Percentiles rank a stretch among this genome's conserved stretches.
These are phyloP conservation scores for Mycena pura DNA, from an alignment of 768 basidiomycete species.

Conservation along the genomic window DNA sequence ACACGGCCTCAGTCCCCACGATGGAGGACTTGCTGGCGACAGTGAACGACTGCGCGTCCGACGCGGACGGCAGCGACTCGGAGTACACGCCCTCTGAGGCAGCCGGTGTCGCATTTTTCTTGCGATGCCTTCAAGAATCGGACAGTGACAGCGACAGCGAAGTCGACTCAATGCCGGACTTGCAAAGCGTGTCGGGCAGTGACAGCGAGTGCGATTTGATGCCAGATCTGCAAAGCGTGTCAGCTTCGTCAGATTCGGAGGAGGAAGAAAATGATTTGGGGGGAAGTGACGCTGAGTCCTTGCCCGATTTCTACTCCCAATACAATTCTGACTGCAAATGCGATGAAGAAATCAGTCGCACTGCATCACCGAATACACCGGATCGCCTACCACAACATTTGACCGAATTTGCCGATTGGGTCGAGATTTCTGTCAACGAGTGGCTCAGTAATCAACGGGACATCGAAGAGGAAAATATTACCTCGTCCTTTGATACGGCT, in stretches of 20 bases:
- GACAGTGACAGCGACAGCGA: not conserved
- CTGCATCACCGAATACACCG: not conserved
- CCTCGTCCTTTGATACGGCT: not conserved
- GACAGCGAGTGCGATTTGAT: not conserved
- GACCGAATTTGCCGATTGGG: not conserved
- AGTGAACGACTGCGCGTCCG: not conserved
- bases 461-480: not conserved
- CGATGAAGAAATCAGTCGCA: not conserved
- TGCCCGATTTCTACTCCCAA: not conserved
- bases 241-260: not conserved
- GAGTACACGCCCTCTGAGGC: too few species aligned
- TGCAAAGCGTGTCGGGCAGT: not conserved
- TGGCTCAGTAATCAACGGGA: slow-evolving; percentile 13
- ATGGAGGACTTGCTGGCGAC: not conserved
- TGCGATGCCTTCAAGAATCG: too few species aligned
- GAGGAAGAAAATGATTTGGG: not conserved
- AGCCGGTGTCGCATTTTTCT: too few species aligned
- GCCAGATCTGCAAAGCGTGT: not conserved
- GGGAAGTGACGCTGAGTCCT: slow-evolving; percentile 11
- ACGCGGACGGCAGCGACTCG: too few species aligned
- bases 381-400: not conserved
- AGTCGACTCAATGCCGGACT: not conserved
- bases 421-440: slow-evolving; percentile 1
- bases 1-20: not conserved
- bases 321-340: slow-evolving; percentile 1